phyloP scores from a whole-genome alignment of 1,284 basidiomycete genomes.

The Meira nashicola region DNA sequence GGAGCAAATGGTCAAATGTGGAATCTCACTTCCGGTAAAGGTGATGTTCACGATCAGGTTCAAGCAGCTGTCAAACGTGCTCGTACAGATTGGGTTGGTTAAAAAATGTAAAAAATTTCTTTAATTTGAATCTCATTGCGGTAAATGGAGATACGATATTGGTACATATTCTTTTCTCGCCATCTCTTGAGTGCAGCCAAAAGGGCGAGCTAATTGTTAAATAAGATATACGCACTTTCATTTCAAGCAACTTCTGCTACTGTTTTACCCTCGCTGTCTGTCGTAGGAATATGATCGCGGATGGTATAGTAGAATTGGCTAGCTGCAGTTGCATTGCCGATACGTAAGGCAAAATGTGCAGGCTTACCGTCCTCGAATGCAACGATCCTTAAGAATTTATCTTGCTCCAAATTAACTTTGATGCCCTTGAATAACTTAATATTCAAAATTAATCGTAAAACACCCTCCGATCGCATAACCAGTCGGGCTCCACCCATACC shows the following conservation, averaged over 20 bases:
- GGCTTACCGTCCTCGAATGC: constrained; percentile 44
- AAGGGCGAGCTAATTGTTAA: no score
- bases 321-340: neutral
- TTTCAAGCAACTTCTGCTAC: no score
- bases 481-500: constrained; percentile 63
- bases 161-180: no score
- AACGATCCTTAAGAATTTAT: constrained; percentile 46
- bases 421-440: constrained; percentile 80
- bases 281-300: neutral
- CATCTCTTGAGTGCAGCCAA: no score
- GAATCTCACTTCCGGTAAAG: constrained; percentile 64
- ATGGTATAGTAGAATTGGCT: neutral
- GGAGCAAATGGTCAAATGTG: constrained; percentile 62
- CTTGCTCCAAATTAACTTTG: constrained; percentile 70
- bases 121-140: no score
- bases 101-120: neutral
- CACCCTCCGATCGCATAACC: constrained; percentile 90
- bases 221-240: no score
- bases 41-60: constrained; percentile 58
- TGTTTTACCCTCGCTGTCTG: neutral
- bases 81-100: constrained; percentile 55
- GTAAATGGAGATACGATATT: no score
- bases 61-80: constrained; percentile 59
- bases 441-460: constrained; percentile 77
- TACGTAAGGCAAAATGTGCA: constrained; percentile 32